Base-by-base conservation (phyloP, 2,329 filamentous ascomycete genomes). In the Dactylella cylindrospora region DNA sequence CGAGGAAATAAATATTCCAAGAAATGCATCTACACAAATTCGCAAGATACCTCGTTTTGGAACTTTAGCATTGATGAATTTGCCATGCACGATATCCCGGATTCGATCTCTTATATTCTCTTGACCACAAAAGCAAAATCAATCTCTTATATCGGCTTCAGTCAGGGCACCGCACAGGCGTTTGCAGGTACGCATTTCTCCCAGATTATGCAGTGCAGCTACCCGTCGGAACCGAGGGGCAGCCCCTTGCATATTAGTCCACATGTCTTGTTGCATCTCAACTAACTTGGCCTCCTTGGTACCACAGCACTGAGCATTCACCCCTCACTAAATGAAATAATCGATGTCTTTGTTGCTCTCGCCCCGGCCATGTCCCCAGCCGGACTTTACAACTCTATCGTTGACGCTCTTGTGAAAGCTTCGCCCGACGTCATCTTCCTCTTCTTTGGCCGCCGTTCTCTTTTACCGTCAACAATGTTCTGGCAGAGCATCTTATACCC, bases 1-100 rank as follows among this genome's bases (percentile, higher is more conserved):
- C 84, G 93, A 28, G 93, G 93, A 43, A 98, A 98, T 79, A 98
- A 98, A 72, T 98, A 98, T 75, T 95, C 90, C 38, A 98, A 97
- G 74, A 98, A 98, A 75, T 90, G 84, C 2, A 82, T 90, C 45
- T 80, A 84, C 59, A 77, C 78, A 65, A 85, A 88, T 0, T 90
- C 93, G 0, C 85, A 82, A 0, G 85, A 86, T 2, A 76, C 79
- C 29, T 78, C 82, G 10, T 98, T 98, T 73, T 98, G 93, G 93
- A 85, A 96, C 72, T 98, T 98, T 72, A 95, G 89, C 45, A 97
- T 98, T 71, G 93, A 98, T 71, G 88, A 98, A 71, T 98, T 98
- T 71, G 93, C 93, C 40, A 95, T 98, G 70, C 84, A 97, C 72
- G 93, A 98, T 72, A 96, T 98, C 60, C 93, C 93, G 1, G 86